Base-by-base conservation (phyloP, 2,329 filamentous ascomycete genomes). In the Sporothrix globosa region DNA sequence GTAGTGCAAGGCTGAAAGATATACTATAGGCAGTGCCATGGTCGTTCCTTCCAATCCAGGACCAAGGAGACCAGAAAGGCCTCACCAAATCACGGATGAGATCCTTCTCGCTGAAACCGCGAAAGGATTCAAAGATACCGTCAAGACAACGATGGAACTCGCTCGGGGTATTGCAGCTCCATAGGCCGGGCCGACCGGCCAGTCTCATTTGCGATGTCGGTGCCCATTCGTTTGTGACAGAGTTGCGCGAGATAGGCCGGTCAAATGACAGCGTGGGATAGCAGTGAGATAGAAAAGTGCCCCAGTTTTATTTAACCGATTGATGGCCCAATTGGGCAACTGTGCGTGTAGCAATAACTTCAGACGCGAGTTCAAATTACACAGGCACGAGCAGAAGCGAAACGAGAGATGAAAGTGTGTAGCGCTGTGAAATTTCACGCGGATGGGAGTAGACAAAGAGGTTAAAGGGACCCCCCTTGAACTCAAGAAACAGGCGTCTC, bases 121-220 rank as follows among this genome's bases (percentile, higher is more conserved):
- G 21, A 53, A 53, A 53, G 13, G 50, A 53, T n/a, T 21, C 9
- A 63, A 68, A n/a, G 34, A 39, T 6, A 52, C 14, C 44, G 5
- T 6, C 14, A 19, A 48, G 14, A 19, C 13, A 48, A 19, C 44
- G 19, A 19, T n/a, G 19, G 14, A 30, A 11, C 44, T 1, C 61
- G 34, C 65, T 54, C 65, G 65, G 65, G 48, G 19, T 19, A 53
- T 67, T 67, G 65, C 46, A 41, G 46, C 19, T 14, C 63, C 63
- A 50, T 54, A 24, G 17, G 34, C 65, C 65, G 50, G 65, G 65
- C 65, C 65, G 65, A 67, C n/a, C 50, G 65, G 21, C 65, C 34
- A 34, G 14, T 46, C n/a, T 34, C 27, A 24, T 53, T 53, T 56
- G 65, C 65, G 65, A 68, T 68, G 66, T 68, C 66, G 66, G 66